Evolutionary conservation across 495 filamentous ascomycete species (phyloP), one percentile per base, ranked within the genome.

Genomic region (Penicillium atrosanguineum): DNA sequence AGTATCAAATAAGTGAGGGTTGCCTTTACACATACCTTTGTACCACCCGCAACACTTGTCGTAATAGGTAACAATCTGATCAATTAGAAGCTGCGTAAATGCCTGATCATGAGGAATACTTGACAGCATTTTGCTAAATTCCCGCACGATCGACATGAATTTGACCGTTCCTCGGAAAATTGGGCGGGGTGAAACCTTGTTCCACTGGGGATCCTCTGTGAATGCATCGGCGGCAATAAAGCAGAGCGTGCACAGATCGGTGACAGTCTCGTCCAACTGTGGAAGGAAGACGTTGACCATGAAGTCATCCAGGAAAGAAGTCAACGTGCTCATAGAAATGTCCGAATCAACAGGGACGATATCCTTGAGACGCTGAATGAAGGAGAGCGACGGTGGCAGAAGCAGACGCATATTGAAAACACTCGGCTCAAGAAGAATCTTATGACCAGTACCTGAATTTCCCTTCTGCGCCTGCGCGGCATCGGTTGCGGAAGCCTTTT

Each of bases 321-420:
- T 97, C 45, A 97, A 68, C 1, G 90, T 95, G 67, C 85, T 89
- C 53, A 88, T 87, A 7, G 87, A 86, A 59, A 97, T 87, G 56
- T 95, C 92, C 0, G 91, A 80, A 49, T 79, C 85, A 15, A 86
- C 79, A 4, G 94, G 94, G 1, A 99, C 94, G 47, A 97, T 93
- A 48, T 86, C 87, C 68, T 94, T 95, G 14, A 99, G 76, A 6
- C 90, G 82, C 61, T 94, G 90, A 12, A 99, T 80, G 71, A 99
- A 99, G 9, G 88, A 83, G 3, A 97, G 75, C 1, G 94, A 96
- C n/a, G 93, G 91, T 14, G 93, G 94, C 16, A 99, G 81, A 5
- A 99, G 79, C 40, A 95, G 75, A 52, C 89, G 88, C 85, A 99
- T 97, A 63, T 99, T 99, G 73, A 97, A 97, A 15, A 97, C 92